phyloP scores from a whole-genome alignment of 495 filamentous ascomycete genomes.

The Talaromyces liani region DNA sequence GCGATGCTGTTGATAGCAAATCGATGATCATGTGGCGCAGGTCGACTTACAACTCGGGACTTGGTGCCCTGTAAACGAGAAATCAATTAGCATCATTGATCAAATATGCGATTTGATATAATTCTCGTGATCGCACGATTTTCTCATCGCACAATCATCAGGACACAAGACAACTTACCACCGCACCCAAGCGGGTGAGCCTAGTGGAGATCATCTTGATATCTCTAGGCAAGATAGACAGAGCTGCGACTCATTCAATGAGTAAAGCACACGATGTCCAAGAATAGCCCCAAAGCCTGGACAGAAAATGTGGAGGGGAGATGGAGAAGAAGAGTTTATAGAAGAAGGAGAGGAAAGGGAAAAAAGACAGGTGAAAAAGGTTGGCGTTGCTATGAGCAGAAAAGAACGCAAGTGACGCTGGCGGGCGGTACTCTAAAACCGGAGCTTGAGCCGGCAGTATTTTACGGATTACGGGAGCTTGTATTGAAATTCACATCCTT shows the following conservation, averaged over 20 bases:
- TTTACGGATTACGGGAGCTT: neutral
- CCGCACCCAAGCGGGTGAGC: conserved; percentile 49
- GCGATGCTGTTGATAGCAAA: neutral
- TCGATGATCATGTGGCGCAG: conserved; percentile 2
- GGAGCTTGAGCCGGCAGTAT: conserved; percentile 6
- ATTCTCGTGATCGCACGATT: conserved; percentile 6
- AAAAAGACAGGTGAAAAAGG: conserved; percentile 33
- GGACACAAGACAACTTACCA: conserved; percentile 36
- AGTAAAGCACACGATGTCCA: conserved; percentile 14
- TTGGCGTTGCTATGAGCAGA: conserved; percentile 32
- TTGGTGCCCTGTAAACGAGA: conserved; percentile 31
- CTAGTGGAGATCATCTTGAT: conserved; percentile 49
- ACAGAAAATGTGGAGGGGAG: conserved; percentile 20
- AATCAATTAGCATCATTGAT: conserved; percentile 17
- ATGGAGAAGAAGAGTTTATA: conserved; percentile 15
- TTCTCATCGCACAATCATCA: neutral
- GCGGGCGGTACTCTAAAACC: conserved; percentile 10
- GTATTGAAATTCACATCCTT: neutral
- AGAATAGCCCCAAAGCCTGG: conserved; percentile 13
- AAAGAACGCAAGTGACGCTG: conserved; percentile 19
- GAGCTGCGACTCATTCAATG: conserved; percentile 31
- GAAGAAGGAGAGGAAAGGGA: conserved; percentile 11
- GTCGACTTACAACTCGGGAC: conserved; percentile 47
- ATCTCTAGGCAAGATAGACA: conserved; percentile 28
- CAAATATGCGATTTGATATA: neutral